Evolutionary conservation across 2,329 filamentous ascomycete species (phyloP), one percentile per base, ranked within the genome.

Genomic region (Diaporthe aspalathi): DNA sequence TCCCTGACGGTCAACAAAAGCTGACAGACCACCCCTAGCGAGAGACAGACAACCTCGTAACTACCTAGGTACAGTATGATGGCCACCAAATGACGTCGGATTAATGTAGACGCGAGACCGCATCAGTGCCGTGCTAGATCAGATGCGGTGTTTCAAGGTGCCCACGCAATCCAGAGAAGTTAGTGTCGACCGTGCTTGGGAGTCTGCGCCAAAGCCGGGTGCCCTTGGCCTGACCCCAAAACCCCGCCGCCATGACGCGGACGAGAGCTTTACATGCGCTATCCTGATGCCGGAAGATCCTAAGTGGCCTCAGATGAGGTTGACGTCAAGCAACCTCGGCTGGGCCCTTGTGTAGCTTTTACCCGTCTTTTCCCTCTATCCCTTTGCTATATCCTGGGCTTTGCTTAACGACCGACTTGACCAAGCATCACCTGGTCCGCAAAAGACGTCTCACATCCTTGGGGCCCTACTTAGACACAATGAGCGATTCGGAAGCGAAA

Each of bases 321-420:
- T 63, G 60, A 63, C 60, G 60, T 63, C 60, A 63, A 63, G 60
- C 43, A 63, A 27, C 35, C 4, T 12, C 17, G 60, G 27, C 49
- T 24, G 12, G 60, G 20, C 7, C 20, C 43, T 35, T 32, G 49
- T 24, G 17, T 49, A 49, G 43, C 22, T 9, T 20, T 2, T 12
- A 49, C 4, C 43, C 43, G 43, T 14, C 24, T 20, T 14, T 49
- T 20, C 40, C 60, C 17, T 14, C 20, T 27, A 4, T 7, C n/a
- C n/a, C n/a, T n/a, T n/a, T n/a, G n/a, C n/a, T n/a, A n/a, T n/a
- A n/a, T n/a, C n/a, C n/a, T n/a, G n/a, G n/a, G n/a, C n/a, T n/a
- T n/a, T n/a, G n/a, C n/a, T n/a, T n/a, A n/a, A n/a, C n/a, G n/a
- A n/a, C n/a, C n/a, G n/a, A n/a, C n/a, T n/a, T n/a, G n/a, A n/a